Evolutionary conservation across 2,329 filamentous ascomycete genomes (phyloP).

Genomic region (Claviceps humidiphila): DNA sequence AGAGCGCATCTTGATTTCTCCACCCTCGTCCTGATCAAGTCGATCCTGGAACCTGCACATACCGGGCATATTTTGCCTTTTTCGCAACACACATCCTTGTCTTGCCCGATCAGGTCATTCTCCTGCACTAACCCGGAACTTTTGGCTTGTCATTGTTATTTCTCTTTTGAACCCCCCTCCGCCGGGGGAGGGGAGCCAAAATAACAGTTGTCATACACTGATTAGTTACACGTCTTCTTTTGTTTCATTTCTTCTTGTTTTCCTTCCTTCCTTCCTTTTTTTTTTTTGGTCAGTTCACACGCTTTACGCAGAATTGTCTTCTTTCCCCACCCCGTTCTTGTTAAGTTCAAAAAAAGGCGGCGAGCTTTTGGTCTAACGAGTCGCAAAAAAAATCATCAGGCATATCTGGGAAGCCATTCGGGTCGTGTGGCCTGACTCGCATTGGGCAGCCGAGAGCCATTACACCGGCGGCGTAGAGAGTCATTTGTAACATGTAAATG

Average conservation of each 20-base stretch:
- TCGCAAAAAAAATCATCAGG: constrained; percentile 27
- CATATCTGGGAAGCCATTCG: constrained; percentile 93
- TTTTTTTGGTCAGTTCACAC: background rate
- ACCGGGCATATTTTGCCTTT: background rate
- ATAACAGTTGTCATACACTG: background rate
- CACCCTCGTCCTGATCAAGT: background rate
- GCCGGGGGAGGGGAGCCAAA: background rate
- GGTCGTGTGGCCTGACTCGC: constrained; percentile 78
- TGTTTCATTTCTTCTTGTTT: background rate
- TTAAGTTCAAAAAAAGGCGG: background rate
- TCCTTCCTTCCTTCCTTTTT: constrained; percentile 28
- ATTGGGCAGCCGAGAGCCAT: constrained; percentile 64
- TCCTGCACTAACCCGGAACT: background rate
- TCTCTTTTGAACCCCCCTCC: background rate
- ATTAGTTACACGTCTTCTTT: background rate
- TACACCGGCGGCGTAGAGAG: constrained; percentile 61
- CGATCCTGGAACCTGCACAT: background rate
- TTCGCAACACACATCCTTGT: background rate
- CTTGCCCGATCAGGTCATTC: background rate
- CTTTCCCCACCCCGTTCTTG: background rate
- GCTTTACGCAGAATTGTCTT: background rate
- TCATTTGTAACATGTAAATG: constrained; percentile 44
- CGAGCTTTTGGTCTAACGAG: constrained; percentile 12
- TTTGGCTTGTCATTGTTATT: background rate
- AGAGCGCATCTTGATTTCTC: background rate